A percentile compares a stretch with the other conserved stretches of the same genome.
Evolutionary conservation across 768 basidiomycete species (phyloP).

Genomic region (Dacryopinax spathularia): DNA sequence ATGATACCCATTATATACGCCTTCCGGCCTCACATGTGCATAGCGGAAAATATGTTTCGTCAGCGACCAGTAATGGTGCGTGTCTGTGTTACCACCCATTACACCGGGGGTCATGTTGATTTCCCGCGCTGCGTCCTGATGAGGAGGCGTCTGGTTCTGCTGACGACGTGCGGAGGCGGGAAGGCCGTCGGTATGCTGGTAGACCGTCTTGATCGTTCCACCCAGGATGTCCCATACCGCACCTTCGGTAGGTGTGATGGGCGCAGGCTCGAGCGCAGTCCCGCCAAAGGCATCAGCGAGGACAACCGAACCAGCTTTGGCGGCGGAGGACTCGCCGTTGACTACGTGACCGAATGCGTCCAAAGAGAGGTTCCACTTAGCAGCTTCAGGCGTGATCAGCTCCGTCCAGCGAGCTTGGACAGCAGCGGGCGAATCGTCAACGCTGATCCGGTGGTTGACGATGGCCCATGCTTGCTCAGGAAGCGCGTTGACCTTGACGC

Average conservation of each 20-base stretch:
- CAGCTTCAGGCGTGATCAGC: conserved; percentile 34
- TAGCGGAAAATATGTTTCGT: conserved; percentile 58
- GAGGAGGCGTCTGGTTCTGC: neutral
- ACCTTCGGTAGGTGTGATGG: conserved; percentile 34
- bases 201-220: conserved; percentile 44
- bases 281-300: conserved; percentile 38
- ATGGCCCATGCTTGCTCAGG: conserved; percentile 59
- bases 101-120: conserved; percentile 29
- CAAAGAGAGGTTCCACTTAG: conserved; percentile 43
- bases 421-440: conserved; percentile 28
- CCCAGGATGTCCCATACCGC: conserved; percentile 38
- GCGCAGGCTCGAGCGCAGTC: conserved; percentile 50
- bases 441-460: conserved; percentile 51
- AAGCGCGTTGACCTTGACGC: conserved; percentile 56
- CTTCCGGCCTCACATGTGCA: conserved; percentile 5
- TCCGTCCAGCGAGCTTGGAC: conserved; percentile 32
- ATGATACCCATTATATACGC: neutral
- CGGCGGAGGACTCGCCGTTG: conserved; percentile 20
- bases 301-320: conserved; percentile 34
- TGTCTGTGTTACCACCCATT: conserved; percentile 27
- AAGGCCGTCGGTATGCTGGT: conserved; percentile 14
- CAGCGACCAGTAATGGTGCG: conserved; percentile 42
- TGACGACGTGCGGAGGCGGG: neutral
- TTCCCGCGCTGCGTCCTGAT: neutral
- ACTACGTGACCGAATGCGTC: conserved; percentile 37